A percentile compares a stretch with the other conserved stretches of the same genome.
Conservation (phyloP, 805 yeast genomes). For the Zygosaccharomyces lentus region DNA sequence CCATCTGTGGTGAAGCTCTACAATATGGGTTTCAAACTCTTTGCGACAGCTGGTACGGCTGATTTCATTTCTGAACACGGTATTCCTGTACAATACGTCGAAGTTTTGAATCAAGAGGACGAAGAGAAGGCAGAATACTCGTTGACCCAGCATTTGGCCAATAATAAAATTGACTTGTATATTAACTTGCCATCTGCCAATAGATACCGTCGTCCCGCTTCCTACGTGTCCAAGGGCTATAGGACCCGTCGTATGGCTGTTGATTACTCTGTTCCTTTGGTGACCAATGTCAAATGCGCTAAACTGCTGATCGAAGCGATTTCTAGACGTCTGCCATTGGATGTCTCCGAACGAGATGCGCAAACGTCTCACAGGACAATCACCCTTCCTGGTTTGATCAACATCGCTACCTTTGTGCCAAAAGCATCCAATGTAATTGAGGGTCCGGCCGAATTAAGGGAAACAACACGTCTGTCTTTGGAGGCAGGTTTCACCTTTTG, state of each 20-base stretch:
- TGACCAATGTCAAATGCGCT: conserved; percentile 96
- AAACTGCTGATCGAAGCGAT: conserved; percentile 93
- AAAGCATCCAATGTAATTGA: conserved; percentile 44
- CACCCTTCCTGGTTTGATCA: conserved; percentile 80
- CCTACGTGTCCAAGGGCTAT: conserved; percentile 96
- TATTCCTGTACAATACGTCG: conserved; percentile 91
- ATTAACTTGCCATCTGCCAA: conserved; percentile 95
- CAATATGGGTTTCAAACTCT: conserved; percentile 82
- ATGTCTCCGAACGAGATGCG: conserved; percentile 73
- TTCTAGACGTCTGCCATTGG: conserved; percentile 60
- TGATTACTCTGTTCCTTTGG: conserved; percentile 95
- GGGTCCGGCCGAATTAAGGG: conserved; percentile 56
- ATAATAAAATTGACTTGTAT: conserved; percentile 92
- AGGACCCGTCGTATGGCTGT: conserved; percentile 99
- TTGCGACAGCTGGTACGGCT: conserved; percentile 99
- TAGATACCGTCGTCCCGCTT: conserved; percentile 98
- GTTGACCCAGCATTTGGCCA: conserved; percentile 91
- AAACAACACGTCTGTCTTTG: conserved; percentile 64
- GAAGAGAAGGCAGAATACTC: conserved; percentile 91
- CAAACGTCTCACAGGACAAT: conserved; percentile 86
- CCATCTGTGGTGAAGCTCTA: conserved; percentile 79
- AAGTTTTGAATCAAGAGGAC: conserved; percentile 69
- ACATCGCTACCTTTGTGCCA: conserved; percentile 76
- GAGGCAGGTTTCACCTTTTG: conserved; percentile 86
- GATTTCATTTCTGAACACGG: conserved; percentile 95